Evolutionary conservation across 1,139 yeast genomes (phyloP), one percentile per base, ranked within the genome.

Genomic region (Hansenula sp.): DNA sequence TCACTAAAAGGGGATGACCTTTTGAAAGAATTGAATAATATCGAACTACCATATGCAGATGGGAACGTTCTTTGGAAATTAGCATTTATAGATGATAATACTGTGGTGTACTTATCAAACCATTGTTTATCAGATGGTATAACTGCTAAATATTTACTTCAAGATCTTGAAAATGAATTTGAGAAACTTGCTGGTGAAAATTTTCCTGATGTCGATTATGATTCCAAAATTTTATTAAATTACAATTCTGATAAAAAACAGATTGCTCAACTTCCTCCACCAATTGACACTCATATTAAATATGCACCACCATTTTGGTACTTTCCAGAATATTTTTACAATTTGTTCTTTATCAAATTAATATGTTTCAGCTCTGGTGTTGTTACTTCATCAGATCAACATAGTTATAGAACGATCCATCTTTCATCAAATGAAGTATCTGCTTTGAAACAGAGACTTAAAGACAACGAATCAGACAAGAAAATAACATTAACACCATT

Each of bases 101-200:
- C 55, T 0, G 9, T 51, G 18, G 46, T 38, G 2, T 43, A 37
- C 31, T 25, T 51, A n/a, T 38, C 50, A 11, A 49, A 47, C 30
- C 56, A 51, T 34, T 43, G 44, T 33, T 28, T 48, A 5, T 41
- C 53, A 3, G 56, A 51, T 35, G 56, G 53, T 11, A 37, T 44
- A 2, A 36, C 44, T 26, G 53, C 44, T 10, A 44, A 39, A 34
- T 28, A 41, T 34, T 32, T 50, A 13, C 26, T 46, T 16, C 38
- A 44, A 22, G 51, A 49, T 26, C 25, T 51, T 4, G 37, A 39
- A 14, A 16, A 11, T 6, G 28, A 35, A 18, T 34, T 47, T n/a
- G 45, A 46, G 29, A 16, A 26, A 9, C 4, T n/a, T 19, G 8
- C 26, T 5, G 16, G 6, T n/a, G 21, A 20, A 18, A n/a, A n/a